Conservation (phyloP, 768 basidiomycete genomes). For the Heimioporus sp. region DNA sequence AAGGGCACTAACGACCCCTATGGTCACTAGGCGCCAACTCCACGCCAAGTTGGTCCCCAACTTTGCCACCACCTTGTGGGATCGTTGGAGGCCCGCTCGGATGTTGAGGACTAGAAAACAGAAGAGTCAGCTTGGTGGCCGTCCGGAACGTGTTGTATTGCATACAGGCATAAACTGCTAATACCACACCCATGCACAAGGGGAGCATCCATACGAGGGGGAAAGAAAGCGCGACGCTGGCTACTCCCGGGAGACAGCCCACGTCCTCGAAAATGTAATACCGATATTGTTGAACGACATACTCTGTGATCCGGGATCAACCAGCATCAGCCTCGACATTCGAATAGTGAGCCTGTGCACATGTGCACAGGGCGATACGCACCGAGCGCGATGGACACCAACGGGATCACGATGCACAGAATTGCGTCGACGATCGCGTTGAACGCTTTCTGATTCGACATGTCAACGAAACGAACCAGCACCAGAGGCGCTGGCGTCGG, state of each 20-base stretch:
- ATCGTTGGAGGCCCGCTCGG: conserved; percentile 1
- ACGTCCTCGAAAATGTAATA: conserved; percentile 48
- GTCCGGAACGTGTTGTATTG: background rate
- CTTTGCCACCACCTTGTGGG: background rate
- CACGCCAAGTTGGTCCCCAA: background rate
- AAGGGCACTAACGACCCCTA: conserved; percentile 5
- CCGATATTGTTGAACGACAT: conserved; percentile 50
- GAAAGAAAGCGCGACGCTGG: conserved; percentile 33
- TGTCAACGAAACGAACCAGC: no score
- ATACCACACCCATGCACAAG: conserved; percentile 43
- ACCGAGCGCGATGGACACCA: conserved; percentile 33
- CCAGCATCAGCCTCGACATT: background rate
- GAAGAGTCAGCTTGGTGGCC: background rate
- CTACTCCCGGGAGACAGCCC: conserved; percentile 41
- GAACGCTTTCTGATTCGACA: conserved; percentile 25
- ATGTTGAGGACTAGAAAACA: conserved; percentile 9
- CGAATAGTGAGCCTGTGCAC: background rate
- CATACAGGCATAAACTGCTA: conserved; percentile 38
- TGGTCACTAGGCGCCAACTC: conserved; percentile 12
- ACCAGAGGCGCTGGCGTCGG: no score
- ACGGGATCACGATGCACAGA: conserved; percentile 33
- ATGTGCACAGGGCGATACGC: background rate
- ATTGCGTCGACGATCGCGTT: conserved; percentile 25
- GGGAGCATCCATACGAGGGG: conserved; percentile 46
- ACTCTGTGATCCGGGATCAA: conserved; percentile 28